Percentiles rank a stretch among this genome's conserved stretches.
Conservation (phyloP, 2,329 filamentous ascomycete species). For the Penicillium sp. region DNA sequence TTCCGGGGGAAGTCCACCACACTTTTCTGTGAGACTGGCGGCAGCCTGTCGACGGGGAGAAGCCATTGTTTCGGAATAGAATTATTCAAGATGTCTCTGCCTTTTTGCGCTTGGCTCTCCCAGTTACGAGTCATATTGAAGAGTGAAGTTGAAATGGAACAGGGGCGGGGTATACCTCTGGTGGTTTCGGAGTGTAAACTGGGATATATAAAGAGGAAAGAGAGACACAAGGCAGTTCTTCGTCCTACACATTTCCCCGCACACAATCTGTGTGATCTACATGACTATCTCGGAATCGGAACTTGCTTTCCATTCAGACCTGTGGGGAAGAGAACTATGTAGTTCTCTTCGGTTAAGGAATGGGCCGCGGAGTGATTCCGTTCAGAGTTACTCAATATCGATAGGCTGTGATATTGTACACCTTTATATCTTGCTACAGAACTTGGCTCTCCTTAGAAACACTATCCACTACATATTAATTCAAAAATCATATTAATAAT, state of each 20-base stretch:
- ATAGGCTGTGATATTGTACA: not conserved
- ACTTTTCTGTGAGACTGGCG: slow-evolving; percentile 26
- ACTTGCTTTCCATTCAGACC: not conserved
- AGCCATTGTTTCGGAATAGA: slow-evolving; percentile 39
- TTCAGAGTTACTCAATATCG: not conserved
- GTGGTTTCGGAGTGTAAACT: not conserved
- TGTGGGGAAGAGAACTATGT: not conserved
- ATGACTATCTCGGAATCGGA: slow-evolving; percentile 6
- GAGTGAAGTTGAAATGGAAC: not conserved
- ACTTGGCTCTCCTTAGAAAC: too few species aligned
- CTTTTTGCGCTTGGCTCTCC: slow-evolving; percentile 32
- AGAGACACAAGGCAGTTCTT: not conserved
- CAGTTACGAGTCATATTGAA: slow-evolving; percentile 27
- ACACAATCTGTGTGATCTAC: not conserved
- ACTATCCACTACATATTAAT: too few species aligned
- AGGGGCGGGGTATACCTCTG: not conserved
- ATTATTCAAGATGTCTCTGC: slow-evolving; percentile 29
- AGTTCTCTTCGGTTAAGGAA: not conserved
- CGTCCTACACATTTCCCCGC: not conserved
- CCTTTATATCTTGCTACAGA: too few species aligned
- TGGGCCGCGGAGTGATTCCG: too few species aligned
- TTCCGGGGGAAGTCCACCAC: slow-evolving; percentile 33
- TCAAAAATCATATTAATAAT: not conserved
- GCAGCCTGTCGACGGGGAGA: slow-evolving; percentile 25
- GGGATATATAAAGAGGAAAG: not conserved